Conservation (phyloP, 1,284 basidiomycete genomes). For the Ceratobasidium sp. region DNA sequence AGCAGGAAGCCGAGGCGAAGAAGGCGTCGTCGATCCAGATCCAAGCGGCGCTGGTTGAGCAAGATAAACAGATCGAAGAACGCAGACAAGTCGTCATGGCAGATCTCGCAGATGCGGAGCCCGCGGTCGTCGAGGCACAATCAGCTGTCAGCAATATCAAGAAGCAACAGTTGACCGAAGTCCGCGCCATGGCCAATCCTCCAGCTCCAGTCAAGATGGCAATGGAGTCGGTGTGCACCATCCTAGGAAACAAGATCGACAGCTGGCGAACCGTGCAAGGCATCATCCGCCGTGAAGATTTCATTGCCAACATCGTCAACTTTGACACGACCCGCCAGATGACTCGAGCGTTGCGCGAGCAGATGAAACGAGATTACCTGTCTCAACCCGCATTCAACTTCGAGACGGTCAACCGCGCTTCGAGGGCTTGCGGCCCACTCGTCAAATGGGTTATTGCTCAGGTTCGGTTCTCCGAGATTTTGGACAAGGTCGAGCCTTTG, state of each 20-base stretch:
- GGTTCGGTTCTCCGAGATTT: constrained; percentile 96
- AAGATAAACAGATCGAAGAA: constrained; percentile 91
- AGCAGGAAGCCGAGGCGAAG: constrained; percentile 98
- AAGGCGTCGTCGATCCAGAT: constrained; percentile 97
- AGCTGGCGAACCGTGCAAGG: constrained; percentile 97
- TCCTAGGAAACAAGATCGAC: constrained; percentile 97
- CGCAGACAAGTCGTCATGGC: constrained; percentile 91
- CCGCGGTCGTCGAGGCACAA: constrained; percentile 95
- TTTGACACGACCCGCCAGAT: constrained; percentile 95
- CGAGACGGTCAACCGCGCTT: constrained; percentile 94
- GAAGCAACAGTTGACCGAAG: constrained; percentile 96
- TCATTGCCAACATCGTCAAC: constrained; percentile 96
- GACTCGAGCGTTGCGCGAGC: constrained; percentile 89
- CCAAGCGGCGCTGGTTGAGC: constrained; percentile 91
- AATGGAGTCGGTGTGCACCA: constrained; percentile 99
- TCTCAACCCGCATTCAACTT: constrained; percentile 94
- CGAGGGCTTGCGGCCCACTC: constrained; percentile 97
- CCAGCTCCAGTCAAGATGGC: constrained; percentile 97
- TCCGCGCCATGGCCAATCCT: constrained; percentile 98
- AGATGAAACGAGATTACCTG: constrained; percentile 95
- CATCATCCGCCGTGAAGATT: constrained; percentile 97
- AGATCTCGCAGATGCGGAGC: constrained; percentile 97
- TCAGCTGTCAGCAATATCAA: constrained; percentile 98
- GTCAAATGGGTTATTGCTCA: constrained; percentile 99
- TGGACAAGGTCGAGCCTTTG: constrained; percentile 97